phyloP scores from a whole-genome alignment of 1,284 basidiomycete species.

The Trichosporon sp. region DNA sequence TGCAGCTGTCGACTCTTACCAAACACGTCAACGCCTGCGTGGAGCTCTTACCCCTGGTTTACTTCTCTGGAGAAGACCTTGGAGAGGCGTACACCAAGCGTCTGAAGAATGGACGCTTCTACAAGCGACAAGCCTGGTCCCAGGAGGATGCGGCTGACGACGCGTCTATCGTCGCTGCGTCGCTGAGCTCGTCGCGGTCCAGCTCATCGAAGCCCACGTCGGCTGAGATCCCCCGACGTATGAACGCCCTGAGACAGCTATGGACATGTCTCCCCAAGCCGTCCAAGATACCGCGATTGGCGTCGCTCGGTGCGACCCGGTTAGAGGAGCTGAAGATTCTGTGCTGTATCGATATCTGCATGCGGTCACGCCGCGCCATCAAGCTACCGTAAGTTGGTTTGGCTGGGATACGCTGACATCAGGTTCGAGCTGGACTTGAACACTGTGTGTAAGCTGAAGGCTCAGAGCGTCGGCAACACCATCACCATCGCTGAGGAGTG shows the following conservation, averaged over 20 bases:
- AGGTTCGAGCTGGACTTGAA: conserved; percentile 40
- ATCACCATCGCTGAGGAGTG: background rate
- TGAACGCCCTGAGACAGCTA: conserved; percentile 19
- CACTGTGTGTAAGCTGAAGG: conserved; percentile 30
- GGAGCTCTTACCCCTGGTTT: background rate
- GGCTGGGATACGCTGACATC: background rate
- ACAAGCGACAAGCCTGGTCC: background rate
- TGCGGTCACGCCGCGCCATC: background rate
- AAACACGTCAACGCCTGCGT: background rate
- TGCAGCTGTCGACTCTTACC: background rate
- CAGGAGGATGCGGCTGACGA: background rate
- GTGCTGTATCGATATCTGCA: conserved; percentile 2
- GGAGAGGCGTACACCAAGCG: conserved; percentile 8
- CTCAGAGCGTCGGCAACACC: conserved; percentile 6
- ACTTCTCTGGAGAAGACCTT: background rate
- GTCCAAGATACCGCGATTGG: background rate
- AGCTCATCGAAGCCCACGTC: background rate
- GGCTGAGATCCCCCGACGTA: background rate
- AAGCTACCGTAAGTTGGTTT: background rate
- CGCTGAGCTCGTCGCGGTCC: background rate
- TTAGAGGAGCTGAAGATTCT: conserved; percentile 13
- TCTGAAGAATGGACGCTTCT: background rate
- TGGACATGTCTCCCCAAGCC: conserved; percentile 21
- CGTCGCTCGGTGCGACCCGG: background rate
- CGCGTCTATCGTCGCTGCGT: background rate